Evolutionary conservation across 371 early-diverging fungal genomes (phyloP), one percentile per base, ranked within the genome.

Genomic region (Pancytospora epiphaga): DNA sequence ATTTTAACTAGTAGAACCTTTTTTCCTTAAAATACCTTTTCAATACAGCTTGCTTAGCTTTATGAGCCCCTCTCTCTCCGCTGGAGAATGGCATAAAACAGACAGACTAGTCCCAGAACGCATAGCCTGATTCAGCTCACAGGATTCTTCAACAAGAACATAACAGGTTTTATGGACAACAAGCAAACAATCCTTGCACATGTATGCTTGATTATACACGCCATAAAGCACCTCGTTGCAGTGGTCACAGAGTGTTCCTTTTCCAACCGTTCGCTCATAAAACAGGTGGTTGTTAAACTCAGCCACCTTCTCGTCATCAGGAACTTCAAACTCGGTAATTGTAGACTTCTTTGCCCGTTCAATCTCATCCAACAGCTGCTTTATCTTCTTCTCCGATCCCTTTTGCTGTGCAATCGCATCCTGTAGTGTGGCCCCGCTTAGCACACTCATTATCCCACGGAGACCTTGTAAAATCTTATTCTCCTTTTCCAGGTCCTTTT

Each of bases 151-250:
- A 29, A 62, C 69, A 0, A 82, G 61, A 9, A 80, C 66, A 71
- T 80, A 79, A 58, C 82, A 82, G 1, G 58, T 38, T 32, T 69
- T 76, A 54, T 82, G 82, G 0, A 77, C 77, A 47, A 71, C 62
- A 51, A 78, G 62, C 19, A 65, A 43, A 58, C 82, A 82, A 47
- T 80, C 80, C 52, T 49, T 75, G 67, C 82, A 82, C n/a, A 69
- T 52, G 54, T 70, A 77, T 29, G 70, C 74, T 52, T 79, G 74
- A 39, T 74, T 63, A 15, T 30, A 33, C 29, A 70, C 19, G n/a
- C 76, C 74, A 39, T 69, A 69, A 6, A 76, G n/a, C 15, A 71
- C 63, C 37, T 73, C 74, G 58, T 76, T 71, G 50, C 79, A 79
- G 36, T 73, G 69, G 25, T 79, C 72, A 51, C 79, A 76, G 0